Evolutionary conservation across 2,329 filamentous ascomycete species (phyloP).

Genomic region (Dendrostoma leiphaemia): DNA sequence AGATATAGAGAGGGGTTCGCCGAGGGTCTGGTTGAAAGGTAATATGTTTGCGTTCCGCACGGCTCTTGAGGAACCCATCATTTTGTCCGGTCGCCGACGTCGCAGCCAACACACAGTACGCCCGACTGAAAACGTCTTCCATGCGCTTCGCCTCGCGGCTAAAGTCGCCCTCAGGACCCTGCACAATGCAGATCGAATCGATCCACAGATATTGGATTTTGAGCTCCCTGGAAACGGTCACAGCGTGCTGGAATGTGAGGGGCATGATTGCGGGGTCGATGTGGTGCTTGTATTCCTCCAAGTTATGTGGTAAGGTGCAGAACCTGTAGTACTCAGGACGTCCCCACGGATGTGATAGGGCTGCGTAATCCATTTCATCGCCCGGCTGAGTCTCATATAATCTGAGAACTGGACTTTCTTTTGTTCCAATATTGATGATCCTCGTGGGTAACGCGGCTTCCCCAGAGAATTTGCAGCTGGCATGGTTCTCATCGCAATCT

Average conservation of each 20-base stretch:
- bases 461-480: too few species aligned
- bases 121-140: constrained; percentile 24
- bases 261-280: neutral
- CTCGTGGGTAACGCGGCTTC: constrained; percentile 19
- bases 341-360: constrained; percentile 23
- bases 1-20: constrained; percentile 22
- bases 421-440: constrained; percentile 2
- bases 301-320: neutral
- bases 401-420: neutral
- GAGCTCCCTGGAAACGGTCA: neutral
- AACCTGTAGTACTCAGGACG: neutral
- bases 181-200: constrained; percentile 17
- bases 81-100: constrained; percentile 18
- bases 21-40: neutral
- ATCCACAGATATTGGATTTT: constrained; percentile 7
- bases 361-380: constrained; percentile 19
- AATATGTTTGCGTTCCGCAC: constrained; percentile 6
- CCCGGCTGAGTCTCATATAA: constrained; percentile 4
- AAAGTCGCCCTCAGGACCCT: constrained; percentile 19
- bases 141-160: constrained; percentile 20
- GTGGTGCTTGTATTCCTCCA: neutral
- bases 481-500: too few species aligned
- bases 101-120: constrained; percentile 26
- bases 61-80: constrained; percentile 22
- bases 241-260: constrained; percentile 2